These are phyloP conservation scores for Ophiostoma quercus DNA, from an alignment of 2,329 filamentous ascomycete genomes.

Conservation along the genomic window DNA sequence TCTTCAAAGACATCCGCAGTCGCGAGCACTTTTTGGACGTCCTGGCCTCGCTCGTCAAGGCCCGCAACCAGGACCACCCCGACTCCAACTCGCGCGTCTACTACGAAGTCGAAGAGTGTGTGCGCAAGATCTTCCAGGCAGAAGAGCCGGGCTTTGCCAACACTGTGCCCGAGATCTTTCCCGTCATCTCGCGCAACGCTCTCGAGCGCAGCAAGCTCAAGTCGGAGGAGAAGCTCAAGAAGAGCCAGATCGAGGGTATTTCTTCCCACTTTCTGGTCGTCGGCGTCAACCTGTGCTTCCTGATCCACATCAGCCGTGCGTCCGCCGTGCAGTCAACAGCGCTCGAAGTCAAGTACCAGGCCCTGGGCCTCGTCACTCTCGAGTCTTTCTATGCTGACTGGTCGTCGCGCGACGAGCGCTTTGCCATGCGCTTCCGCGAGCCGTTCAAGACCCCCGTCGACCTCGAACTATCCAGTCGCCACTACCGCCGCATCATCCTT, in stretches of 20 bases:
- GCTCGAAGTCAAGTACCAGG: slow-evolving; percentile 44
- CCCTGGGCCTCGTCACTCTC: slow-evolving; percentile 50
- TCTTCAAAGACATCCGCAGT: slow-evolving; percentile 46
- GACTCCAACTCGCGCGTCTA: slow-evolving; percentile 39
- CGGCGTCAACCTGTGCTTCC: slow-evolving; percentile 49
- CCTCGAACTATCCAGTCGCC: slow-evolving; percentile 48
- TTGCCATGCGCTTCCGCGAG: slow-evolving; percentile 50
- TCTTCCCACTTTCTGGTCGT: slow-evolving; percentile 54
- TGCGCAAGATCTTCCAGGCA: slow-evolving; percentile 43
- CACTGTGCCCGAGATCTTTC: slow-evolving; percentile 44
- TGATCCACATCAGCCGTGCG: slow-evolving; percentile 47
- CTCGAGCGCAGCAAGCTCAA: slow-evolving; percentile 36
- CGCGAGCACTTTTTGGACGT: slow-evolving; percentile 47
- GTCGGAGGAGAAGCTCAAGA: slow-evolving; percentile 41
- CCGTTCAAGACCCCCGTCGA: slow-evolving; percentile 32
- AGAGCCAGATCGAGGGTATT: slow-evolving; percentile 42
- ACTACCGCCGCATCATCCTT: slow-evolving; percentile 51
- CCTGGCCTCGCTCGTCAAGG: slow-evolving; percentile 39
- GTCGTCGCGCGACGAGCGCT: slow-evolving; percentile 50
- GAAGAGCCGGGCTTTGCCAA: slow-evolving; percentile 40
- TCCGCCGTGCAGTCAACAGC: slow-evolving; percentile 41
- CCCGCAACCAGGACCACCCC: slow-evolving; percentile 32
- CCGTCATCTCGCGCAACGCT: slow-evolving; percentile 46
- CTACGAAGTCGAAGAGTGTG: slow-evolving; percentile 44
- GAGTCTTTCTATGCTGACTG: slow-evolving; percentile 49